These are phyloP conservation scores for Leccinum pachyderme DNA, from an alignment of 1,284 basidiomycete genomes.

Conservation along the genomic window DNA sequence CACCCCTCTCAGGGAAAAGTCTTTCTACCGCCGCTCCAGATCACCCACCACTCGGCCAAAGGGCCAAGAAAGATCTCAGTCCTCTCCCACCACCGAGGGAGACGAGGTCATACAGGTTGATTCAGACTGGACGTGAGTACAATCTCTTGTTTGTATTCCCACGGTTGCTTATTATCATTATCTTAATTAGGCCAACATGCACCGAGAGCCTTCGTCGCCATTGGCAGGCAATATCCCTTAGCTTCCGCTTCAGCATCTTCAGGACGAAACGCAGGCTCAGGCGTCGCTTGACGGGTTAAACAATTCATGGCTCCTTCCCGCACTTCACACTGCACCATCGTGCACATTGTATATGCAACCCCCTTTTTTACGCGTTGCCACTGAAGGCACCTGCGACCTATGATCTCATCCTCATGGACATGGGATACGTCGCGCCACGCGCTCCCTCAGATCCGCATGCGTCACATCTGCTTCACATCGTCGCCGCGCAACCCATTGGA, in stretches of 20 bases:
- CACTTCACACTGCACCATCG: slow-evolving; percentile 14
- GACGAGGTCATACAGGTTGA: slow-evolving; percentile 25
- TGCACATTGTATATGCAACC: slow-evolving; percentile 23
- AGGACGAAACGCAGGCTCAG: slow-evolving; percentile 50
- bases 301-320: neutral
- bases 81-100: slow-evolving; percentile 2
- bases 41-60: slow-evolving; percentile 20
- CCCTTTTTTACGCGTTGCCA: slow-evolving; percentile 22
- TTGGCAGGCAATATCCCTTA: slow-evolving; percentile 56
- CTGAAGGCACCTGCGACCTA: slow-evolving; percentile 22
- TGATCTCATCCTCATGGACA: slow-evolving; percentile 16
- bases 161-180: neutral
- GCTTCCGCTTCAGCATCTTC: slow-evolving; percentile 57
- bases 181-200: slow-evolving; percentile 48
- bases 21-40: slow-evolving; percentile 15
- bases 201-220: slow-evolving; percentile 49
- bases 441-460: slow-evolving; percentile 22
- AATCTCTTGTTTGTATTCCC: neutral
- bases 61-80: slow-evolving; percentile 32
- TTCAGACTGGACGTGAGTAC: slow-evolving; percentile 38
- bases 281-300: slow-evolving; percentile 31
- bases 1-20: slow-evolving; percentile 30
- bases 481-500: slow-evolving; percentile 18
- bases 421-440: slow-evolving; percentile 27
- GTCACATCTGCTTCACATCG: slow-evolving; percentile 20